phyloP scores from a whole-genome alignment of 2,329 filamentous ascomycete species.

The Aspergillus fischeri region DNA sequence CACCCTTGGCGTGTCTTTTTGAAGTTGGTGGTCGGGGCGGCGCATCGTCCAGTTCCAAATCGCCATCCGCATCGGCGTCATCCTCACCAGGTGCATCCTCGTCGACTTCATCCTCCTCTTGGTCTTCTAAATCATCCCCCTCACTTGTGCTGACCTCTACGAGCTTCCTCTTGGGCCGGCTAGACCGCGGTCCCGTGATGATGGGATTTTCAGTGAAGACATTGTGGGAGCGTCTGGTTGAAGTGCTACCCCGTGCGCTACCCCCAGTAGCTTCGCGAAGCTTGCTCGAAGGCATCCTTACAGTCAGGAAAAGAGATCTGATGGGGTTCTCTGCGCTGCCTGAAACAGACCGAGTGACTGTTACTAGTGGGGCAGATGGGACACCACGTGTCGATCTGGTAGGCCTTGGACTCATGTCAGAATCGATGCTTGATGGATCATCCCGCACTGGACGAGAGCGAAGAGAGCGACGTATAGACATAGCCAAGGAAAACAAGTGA shows the following conservation, averaged over 20 bases:
- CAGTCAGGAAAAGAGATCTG: slow-evolving; percentile 44
- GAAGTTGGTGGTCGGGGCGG: slow-evolving; percentile 34
- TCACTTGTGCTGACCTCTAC: slow-evolving; percentile 45
- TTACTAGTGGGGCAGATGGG: slow-evolving; percentile 29
- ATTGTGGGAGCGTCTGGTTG: slow-evolving; percentile 35
- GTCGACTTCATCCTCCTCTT: slow-evolving; percentile 41
- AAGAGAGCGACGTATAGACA: slow-evolving; percentile 38
- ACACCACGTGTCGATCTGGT: slow-evolving; percentile 33
- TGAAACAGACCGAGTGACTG: slow-evolving; percentile 34
- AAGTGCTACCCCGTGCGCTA: slow-evolving; percentile 20
- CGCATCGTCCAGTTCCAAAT: slow-evolving; percentile 45
- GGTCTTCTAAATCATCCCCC: slow-evolving; percentile 47
- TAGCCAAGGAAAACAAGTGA: slow-evolving; percentile 14
- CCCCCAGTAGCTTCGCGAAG: slow-evolving; percentile 45
- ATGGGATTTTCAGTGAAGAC: slow-evolving; percentile 45
- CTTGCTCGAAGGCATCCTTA: slow-evolving; percentile 49
- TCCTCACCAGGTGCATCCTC: slow-evolving; percentile 34
- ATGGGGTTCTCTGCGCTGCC: slow-evolving; percentile 32
- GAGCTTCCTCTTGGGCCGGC: slow-evolving; percentile 42
- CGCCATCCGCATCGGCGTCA: slow-evolving; percentile 33
- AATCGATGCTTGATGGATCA: slow-evolving; percentile 25
- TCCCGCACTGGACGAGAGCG: slow-evolving; percentile 31
- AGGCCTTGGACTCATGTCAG: slow-evolving; percentile 35
- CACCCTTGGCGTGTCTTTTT: slow-evolving; percentile 36
- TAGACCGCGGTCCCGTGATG: slow-evolving; percentile 43